Evolutionary conservation across 2,329 filamentous ascomycete genomes (phyloP), one percentile per base, ranked within the genome.

Genomic region (Cercospora sojina): DNA sequence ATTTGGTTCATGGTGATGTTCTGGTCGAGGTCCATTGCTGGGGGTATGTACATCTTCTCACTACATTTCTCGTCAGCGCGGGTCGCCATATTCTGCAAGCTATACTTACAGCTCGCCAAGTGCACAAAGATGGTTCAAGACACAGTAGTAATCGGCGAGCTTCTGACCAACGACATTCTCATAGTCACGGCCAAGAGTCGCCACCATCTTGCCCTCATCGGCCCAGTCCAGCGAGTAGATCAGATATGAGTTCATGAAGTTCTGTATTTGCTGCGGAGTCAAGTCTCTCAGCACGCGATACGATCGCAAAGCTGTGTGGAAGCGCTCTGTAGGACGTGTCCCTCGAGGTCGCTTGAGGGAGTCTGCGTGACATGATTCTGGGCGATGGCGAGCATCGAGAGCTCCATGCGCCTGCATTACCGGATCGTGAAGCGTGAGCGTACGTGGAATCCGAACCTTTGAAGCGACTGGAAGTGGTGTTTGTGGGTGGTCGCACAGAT

Each of bases 31-130:
- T 74, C 70, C 62, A 75, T 69, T 13, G 71, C 69, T 2, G 74
- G 74, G 3, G 74, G 74, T 29, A 75, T 74, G 64, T 75, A 75
- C 73, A 69, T 69, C 66, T 74, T 74, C 62, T 74, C 73, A n/a
- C 60, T 63, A 18, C 20, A 7, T n/a, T n/a, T 8, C 7, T 38
- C 31, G 6, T 63, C 41, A 63, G 60, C 51, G 27, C 13, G 9
- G 25, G 5, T 27, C n/a, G 9, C 51, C 5, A 12, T 32, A 1
- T 16, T 8, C 16, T 20, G 16, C n/a, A 8, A n/a, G 3, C 0
- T 38, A n/a, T 23, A 57, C 60, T 23, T 18, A 63, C 53, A 74
- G 67, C 61, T 74, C 73, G 9, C 73, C 71, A n/a, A 74, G 69
- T 9, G 73, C 72, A 66, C 74, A 75, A 4, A 75, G 64, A 47